Evolutionary conservation across 1,139 yeast genomes (phyloP).

Genomic region (Pichia sp.): DNA sequence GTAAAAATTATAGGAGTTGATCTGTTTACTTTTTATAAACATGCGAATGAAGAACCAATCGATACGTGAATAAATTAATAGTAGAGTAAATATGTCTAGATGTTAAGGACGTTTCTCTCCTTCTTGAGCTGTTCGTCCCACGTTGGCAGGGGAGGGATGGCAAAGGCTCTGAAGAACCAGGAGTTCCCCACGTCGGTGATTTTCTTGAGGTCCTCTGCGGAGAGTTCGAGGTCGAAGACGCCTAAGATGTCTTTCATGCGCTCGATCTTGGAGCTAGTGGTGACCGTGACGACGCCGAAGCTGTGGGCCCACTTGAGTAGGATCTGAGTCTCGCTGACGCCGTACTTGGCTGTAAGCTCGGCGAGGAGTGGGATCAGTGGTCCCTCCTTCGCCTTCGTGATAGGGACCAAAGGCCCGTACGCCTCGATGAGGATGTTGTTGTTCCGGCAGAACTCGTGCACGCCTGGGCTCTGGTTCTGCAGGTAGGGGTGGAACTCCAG

Average conservation of each 20-base stretch:
- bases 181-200: conserved; percentile 39
- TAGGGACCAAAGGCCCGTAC: conserved; percentile 60
- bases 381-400: conserved; percentile 33
- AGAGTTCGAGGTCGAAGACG: conserved; percentile 48
- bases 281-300: conserved; percentile 61
- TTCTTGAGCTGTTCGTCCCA: conserved; percentile 23
- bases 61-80: background rate
- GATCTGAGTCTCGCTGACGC: conserved; percentile 54
- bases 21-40: background rate
- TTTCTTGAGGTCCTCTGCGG: conserved; percentile 41
- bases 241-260: conserved; percentile 56
- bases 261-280: conserved; percentile 60
- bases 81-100: background rate
- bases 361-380: conserved; percentile 38
- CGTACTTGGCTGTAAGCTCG: conserved; percentile 49
- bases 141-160: conserved; percentile 20
- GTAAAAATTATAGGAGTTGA: too few relatives aligned
- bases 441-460: conserved; percentile 48
- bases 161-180: conserved; percentile 26
- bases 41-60: background rate
- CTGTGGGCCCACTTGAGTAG: conserved; percentile 66
- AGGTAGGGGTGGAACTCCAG: conserved; percentile 67
- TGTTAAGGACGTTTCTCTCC: conserved; percentile 14
- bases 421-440: conserved; percentile 58
- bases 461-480: conserved; percentile 64